Conservation (phyloP, 495 filamentous ascomycete species). For the Tuber brumale region DNA sequence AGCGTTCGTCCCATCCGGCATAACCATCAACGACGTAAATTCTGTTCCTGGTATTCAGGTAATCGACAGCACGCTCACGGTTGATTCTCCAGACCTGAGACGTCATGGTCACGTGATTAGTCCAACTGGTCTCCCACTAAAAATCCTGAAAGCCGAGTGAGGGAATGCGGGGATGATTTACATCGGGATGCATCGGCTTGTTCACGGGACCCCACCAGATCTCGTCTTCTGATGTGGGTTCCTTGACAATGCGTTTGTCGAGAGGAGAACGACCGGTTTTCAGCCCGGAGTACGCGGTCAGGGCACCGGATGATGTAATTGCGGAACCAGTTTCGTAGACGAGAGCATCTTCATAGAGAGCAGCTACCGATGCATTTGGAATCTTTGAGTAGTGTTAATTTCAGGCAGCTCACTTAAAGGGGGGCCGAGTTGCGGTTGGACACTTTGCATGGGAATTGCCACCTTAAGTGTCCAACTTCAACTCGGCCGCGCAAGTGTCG, state of each 20-base stretch:
- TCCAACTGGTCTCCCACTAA: constrained; percentile 29
- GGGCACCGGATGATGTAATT: constrained; percentile 87
- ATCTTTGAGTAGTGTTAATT: constrained; percentile 51
- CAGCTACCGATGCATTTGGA: constrained; percentile 82
- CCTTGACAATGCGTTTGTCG: constrained; percentile 95
- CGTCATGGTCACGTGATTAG: constrained; percentile 39
- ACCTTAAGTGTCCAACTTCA: not conserved
- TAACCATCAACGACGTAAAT: constrained; percentile 98
- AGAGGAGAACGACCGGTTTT: constrained; percentile 96
- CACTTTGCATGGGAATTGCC: not conserved
- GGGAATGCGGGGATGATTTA: constrained; percentile 52
- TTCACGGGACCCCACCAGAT: constrained; percentile 99
- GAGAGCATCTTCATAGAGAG: constrained; percentile 97
- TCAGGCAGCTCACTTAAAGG: constrained; percentile 7
- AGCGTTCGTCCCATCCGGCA: constrained; percentile 97
- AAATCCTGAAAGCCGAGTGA: constrained; percentile 14
- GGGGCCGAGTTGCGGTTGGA: not conserved
- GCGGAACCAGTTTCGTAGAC: constrained; percentile 97
- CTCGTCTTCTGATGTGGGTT: constrained; percentile 77
- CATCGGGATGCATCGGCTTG: constrained; percentile 96
- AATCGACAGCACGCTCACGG: constrained; percentile 96
- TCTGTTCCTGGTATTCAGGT: constrained; percentile 95
- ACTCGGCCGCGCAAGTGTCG: constrained; percentile 6
- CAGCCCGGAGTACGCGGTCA: constrained; percentile 94
- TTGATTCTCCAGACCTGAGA: constrained; percentile 97